Percentiles rank a stretch among this genome's conserved stretches.
phyloP scores from a whole-genome alignment of 2,329 filamentous ascomycete species.

The Samsoniella hepiali region DNA sequence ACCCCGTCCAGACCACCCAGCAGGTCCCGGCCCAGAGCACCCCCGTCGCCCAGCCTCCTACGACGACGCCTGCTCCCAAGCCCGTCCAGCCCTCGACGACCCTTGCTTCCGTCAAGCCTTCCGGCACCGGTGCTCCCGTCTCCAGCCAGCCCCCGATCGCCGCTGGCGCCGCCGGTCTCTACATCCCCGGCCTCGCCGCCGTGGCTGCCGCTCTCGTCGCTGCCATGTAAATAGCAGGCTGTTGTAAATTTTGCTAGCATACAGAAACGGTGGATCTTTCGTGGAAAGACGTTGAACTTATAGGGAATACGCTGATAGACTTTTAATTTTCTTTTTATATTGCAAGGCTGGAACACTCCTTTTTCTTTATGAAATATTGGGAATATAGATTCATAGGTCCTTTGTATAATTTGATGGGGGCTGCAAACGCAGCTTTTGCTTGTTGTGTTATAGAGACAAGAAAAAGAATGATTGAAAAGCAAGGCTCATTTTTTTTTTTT shows the following conservation, averaged over 20 bases:
- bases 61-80: slow-evolving; percentile 15
- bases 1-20: not conserved
- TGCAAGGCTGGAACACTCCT: not conserved
- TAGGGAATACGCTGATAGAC: not conserved
- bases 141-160: slow-evolving; percentile 20
- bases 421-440: not conserved
- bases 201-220: slow-evolving; percentile 22
- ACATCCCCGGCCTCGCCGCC: slow-evolving; percentile 21
- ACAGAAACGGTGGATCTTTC: too few relatives aligned
- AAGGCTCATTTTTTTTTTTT: not conserved
- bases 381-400: not conserved
- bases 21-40: slow-evolving; percentile 6
- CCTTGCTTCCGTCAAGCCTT: slow-evolving; percentile 18
- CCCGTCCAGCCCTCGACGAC: slow-evolving; percentile 18
- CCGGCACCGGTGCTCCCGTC: slow-evolving; percentile 17
- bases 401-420: not conserved
- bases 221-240: slow-evolving; percentile 22
- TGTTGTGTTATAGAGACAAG: not conserved
- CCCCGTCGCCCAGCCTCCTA: slow-evolving; percentile 14
- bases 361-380: not conserved
- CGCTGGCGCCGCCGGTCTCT: slow-evolving; percentile 22
- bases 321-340: slow-evolving; percentile 7
- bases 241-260: not conserved
- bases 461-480: not conserved
- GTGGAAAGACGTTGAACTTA: not conserved